A percentile compares a stretch with the other conserved stretches of the same genome.
Evolutionary conservation across 1,284 basidiomycete species (phyloP).

Genomic region (Exobasidium cylindrosporum): DNA sequence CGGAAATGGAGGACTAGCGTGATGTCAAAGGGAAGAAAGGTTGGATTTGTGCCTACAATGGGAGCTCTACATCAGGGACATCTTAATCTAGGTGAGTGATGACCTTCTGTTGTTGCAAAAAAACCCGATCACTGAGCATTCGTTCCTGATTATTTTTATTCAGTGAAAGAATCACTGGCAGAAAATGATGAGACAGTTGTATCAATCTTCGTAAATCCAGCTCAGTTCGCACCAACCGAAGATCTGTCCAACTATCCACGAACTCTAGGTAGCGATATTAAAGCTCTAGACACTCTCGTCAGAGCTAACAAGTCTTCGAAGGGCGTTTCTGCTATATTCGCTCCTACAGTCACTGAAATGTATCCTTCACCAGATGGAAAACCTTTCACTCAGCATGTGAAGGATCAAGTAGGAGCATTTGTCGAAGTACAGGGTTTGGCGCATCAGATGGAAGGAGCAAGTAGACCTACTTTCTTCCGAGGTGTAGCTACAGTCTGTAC

Average conservation of each 20-base stretch:
- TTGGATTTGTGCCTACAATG: constrained; percentile 96
- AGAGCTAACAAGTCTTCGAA: constrained; percentile 45
- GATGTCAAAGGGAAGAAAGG: constrained; percentile 49
- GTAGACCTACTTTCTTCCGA: constrained; percentile 85
- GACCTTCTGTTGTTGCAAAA: constrained; percentile 8
- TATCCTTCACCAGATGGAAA: constrained; percentile 63
- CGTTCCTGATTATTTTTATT: constrained; percentile 1
- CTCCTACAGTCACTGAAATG: constrained; percentile 58
- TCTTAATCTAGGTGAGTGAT: constrained; percentile 71
- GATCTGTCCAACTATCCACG: constrained; percentile 88
- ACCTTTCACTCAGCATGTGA: constrained; percentile 76
- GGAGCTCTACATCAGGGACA: constrained; percentile 93
- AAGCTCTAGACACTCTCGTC: constrained; percentile 55
- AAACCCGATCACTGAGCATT: constrained; percentile 2
- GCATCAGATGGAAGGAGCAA: constrained; percentile 79
- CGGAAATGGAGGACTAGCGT: constrained; percentile 72
- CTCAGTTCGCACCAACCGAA: constrained; percentile 94
- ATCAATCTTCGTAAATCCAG: constrained; percentile 96
- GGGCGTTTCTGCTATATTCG: constrained; percentile 28
- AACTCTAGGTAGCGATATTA: constrained; percentile 59
- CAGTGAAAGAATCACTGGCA: constrained; percentile 65
- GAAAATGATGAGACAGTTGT: constrained; percentile 84
- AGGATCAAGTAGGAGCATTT: constrained; percentile 78
- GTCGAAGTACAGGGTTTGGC: constrained; percentile 81
- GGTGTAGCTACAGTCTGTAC: constrained; percentile 93